Evolutionary conservation across 768 basidiomycete genomes (phyloP), one percentile per base, ranked within the genome.

Genomic region (Pisolithus marmoratus): DNA sequence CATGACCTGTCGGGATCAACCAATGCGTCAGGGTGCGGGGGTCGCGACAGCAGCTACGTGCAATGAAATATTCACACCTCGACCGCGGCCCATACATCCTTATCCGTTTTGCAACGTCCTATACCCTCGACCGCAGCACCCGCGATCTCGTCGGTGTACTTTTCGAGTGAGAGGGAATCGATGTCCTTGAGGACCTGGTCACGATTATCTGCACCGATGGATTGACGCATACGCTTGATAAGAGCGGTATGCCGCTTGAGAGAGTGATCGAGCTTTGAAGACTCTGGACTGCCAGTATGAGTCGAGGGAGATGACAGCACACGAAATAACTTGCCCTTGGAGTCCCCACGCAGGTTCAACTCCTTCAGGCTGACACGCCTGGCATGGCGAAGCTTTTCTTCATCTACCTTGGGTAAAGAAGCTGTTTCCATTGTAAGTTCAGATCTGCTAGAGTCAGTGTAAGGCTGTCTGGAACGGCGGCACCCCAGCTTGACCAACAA

Each of bases 91-190:
- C 88, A 88, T 19, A 91, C 79, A 60, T 99, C 95, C 57, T 86
- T 85, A 67, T 96, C 95, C 0, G 88, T 90, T 73, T 93, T 96
- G 68, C 94, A 95, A 56, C 87, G 81, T 8, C 70, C 70, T 38
- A 94, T 74, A 4, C 96, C 96, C 63, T 99, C 96, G 2, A 90
- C 72, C 1, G 86, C 76, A 7, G 94, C 94, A 11, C 83, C 82
- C 1, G 87, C 90, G 55, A 97, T 86, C 70, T 99, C 96, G 63
- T 96, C 94, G 45, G 94, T 77, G 65, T 99, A 98, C 70, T 96
- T 98, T 72, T 93, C 93, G 51, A 99, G 75, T 2, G 91, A 85
- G 50, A 99, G 77, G 0, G 87, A 78, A 55, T 94, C 87, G 57
- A 96, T 84, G 61, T 99, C 96, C 69, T 94, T 97, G 58, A 96